phyloP scores from a whole-genome alignment of 495 filamentous ascomycete species.

The Echria macrotheca region DNA sequence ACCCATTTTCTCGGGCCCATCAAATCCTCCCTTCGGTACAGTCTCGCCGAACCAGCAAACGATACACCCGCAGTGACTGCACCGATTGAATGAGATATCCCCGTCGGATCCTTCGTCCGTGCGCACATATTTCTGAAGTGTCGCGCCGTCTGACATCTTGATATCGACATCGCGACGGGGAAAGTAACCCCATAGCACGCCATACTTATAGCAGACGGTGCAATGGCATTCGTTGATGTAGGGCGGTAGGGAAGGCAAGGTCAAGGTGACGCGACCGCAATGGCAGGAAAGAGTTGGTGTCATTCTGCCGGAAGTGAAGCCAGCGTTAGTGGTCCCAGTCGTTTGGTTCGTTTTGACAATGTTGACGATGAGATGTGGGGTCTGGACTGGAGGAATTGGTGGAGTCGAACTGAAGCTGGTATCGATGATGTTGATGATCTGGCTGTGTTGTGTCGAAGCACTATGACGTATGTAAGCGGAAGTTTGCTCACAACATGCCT shows the following conservation, averaged over 20 bases:
- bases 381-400: too few species aligned
- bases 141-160: neutral
- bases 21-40: neutral
- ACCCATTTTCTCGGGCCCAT: neutral
- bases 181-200: conserved; percentile 5
- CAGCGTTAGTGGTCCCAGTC: too few species aligned
- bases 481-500: too few species aligned
- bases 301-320: too few species aligned
- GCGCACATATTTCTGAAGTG: neutral
- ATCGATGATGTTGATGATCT: too few species aligned
- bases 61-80: conserved; percentile 4
- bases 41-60: neutral
- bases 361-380: too few species aligned
- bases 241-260: neutral
- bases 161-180: neutral
- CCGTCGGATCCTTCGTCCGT: conserved; percentile 1
- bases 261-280: conserved; percentile 2
- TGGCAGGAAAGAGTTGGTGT: too few species aligned
- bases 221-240: conserved; percentile 6
- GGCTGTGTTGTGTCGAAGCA: too few species aligned
- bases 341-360: too few species aligned
- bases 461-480: too few species aligned
- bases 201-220: conserved; percentile 10
- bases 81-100: neutral
- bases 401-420: too few species aligned